Evolutionary conservation across 1,139 yeast species (phyloP), one percentile per base, ranked within the genome.

Genomic region (Lodderomyces theae): DNA sequence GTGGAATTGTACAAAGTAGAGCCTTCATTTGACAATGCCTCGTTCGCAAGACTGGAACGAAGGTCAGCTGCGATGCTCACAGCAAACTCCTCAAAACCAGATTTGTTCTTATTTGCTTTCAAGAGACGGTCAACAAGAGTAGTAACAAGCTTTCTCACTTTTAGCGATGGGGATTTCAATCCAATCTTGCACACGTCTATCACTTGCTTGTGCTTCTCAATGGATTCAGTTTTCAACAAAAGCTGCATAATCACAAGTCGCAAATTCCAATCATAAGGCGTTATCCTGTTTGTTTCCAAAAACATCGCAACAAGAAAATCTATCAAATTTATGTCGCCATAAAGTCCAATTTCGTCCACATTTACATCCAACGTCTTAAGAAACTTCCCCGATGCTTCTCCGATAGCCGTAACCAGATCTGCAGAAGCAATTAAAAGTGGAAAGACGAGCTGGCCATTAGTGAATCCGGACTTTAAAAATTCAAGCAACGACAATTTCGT

Each of bases 341-440:
- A 41, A 7, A 48, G 19, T 5, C 10, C 17, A 11, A 40, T 17
- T 43, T 75, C 69, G 51, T 86, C 90, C 39, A 72, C 59, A 40
- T 85, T 79, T 1, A 79, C 58, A 9, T 66, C 51, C 11, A 80
- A 54, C 48, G 80, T 78, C 42, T 78, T 75, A 42, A 82, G 66
- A 6, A 69, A 52, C 5, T 77, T 68, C 3, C 74, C 74, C 0
- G 31, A 28, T 4, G 86, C 79, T 31, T 79, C 79, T 17, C 76
- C 70, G 3, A 85, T 68, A 1, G 69, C 58, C 0, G 85, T 72
- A 9, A 77, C 70, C 0, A 77, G 57, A 53, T 86, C 95, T 12
- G 77, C 70, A 1, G 86, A 69, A 0, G 87, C 95, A 23, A 85
- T 65, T n/a, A 86, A 56, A 2, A 82, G 62, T 1, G 82, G 75